Base-by-base conservation (phyloP, 1,284 basidiomycete genomes). In the Ceratorhiza oryzae-sativae region DNA sequence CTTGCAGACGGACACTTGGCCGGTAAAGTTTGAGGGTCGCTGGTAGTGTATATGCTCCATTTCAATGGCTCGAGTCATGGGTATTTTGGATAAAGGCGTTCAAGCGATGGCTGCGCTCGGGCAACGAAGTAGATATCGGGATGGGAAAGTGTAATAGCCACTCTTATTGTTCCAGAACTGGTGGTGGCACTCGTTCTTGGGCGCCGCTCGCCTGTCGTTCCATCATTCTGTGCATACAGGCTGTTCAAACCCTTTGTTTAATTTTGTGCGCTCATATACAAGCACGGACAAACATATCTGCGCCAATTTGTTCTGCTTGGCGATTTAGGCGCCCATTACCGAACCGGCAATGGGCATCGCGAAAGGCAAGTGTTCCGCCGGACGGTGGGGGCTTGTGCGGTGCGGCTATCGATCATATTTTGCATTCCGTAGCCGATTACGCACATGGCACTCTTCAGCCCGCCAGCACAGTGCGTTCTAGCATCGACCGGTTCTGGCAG, bases 291-390 rank as follows among this genome's bases (percentile, higher is more conserved):
- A 62, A 46, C 20, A 23, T 30, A 27, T 27, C 20, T 4, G n/a
- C 42, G n/a, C 42, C 18, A 45, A 45, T 45, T 45, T 45, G 42
- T 18, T 46, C 41, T 13, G 6, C 59, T 48, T 62, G 39, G 34
- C 23, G 34, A 2, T 30, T 32, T 67, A 67, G 49, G 41, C 63
- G 63, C 63, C 63, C 63, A 67, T 67, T 32, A 41, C 49, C 34
- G 25, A 67, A 32, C 49, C 32, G 63, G 63, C 36, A 55, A 67
- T 55, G 32, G 30, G 34, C 46, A n/a, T 12, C 30, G 46, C n/a
- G 9, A n/a, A 15, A 30, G 20, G 20, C 42, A 41, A 32, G 12
- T 27, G 18, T 18, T 25, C 32, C 61, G 8, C 61, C 61, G 61
- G 61, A 36, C 18, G 4, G 2, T n/a, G 13, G 1, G 18, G 49